phyloP scores from a whole-genome alignment of 495 filamentous ascomycete species.

The Letharia lupina region DNA sequence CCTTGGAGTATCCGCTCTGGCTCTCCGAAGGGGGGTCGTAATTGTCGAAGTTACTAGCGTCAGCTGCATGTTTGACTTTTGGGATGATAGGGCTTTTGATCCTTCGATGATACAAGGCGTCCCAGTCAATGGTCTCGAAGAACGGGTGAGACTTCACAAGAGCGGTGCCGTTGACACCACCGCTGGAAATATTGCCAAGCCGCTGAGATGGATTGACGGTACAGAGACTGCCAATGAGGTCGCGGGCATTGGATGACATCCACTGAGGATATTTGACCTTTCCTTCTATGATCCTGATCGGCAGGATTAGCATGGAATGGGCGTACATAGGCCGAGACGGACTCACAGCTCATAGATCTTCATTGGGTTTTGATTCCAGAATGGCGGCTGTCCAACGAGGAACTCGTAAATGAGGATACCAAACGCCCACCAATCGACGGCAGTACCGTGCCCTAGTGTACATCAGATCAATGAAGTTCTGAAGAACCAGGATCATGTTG shows the following conservation, averaged over 20 bases:
- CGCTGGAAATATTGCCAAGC: slow-evolving; percentile 67
- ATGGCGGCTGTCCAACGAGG: slow-evolving; percentile 88
- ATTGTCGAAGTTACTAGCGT: slow-evolving; percentile 84
- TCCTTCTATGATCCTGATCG: slow-evolving; percentile 60
- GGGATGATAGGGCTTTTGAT: slow-evolving; percentile 80
- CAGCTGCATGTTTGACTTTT: slow-evolving; percentile 66
- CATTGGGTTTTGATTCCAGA: slow-evolving; percentile 93
- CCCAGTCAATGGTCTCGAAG: slow-evolving; percentile 78
- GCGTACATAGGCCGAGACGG: slow-evolving; percentile 7
- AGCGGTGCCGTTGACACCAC: slow-evolving; percentile 53
- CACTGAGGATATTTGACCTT: slow-evolving; percentile 59
- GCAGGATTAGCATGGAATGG: slow-evolving; percentile 3
- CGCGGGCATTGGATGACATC: slow-evolving; percentile 67
- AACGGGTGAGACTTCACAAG: slow-evolving; percentile 83
- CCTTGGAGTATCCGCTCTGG: slow-evolving; percentile 59
- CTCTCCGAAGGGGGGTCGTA: slow-evolving; percentile 57
- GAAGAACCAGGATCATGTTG: slow-evolving; percentile 7
- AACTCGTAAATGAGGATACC: slow-evolving; percentile 96
- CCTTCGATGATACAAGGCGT: slow-evolving; percentile 62
- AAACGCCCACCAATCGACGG: slow-evolving; percentile 99
- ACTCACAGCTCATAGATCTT: slow-evolving; percentile 86
- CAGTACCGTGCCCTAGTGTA: slow-evolving; percentile 66
- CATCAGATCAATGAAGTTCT: slow-evolving; percentile 10
- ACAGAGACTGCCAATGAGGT: slow-evolving; percentile 79
- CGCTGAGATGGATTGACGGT: slow-evolving; percentile 81